A percentile compares a stretch with the other conserved stretches of the same genome.
phyloP scores from a whole-genome alignment of 169 alveolate species.

The Eimeria nieschulzi region DNA sequence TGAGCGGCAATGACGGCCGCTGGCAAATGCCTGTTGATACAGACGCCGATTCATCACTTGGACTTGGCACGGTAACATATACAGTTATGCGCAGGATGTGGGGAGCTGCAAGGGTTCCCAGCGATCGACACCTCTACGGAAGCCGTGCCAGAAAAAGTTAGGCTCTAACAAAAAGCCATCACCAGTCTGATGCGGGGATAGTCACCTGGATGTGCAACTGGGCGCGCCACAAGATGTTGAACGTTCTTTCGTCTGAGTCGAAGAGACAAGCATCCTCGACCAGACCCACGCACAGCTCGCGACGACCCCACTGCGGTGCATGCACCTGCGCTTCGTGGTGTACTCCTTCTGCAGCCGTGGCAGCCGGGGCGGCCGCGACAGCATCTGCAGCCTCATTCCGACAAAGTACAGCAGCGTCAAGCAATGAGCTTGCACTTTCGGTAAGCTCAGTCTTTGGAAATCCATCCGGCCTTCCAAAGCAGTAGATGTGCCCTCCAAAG shows the following conservation, averaged over 20 bases:
- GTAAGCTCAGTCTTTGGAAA: not conserved
- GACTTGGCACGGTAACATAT: not conserved
- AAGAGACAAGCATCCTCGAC: conserved; percentile 65
- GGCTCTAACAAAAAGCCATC: too few relatives aligned
- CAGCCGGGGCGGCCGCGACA: conserved; percentile 2
- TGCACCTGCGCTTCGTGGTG: not conserved
- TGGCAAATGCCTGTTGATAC: not conserved
- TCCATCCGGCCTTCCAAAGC: conserved; percentile 48
- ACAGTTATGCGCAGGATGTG: not conserved
- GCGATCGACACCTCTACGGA: too few relatives aligned
- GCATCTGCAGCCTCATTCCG: conserved; percentile 56
- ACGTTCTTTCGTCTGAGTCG: conserved; percentile 47
- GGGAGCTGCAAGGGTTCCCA: not conserved
- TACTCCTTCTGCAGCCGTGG: conserved; percentile 4
- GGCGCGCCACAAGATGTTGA: conserved; percentile 67
- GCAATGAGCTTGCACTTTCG: not conserved
- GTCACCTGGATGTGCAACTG: conserved; percentile 67
- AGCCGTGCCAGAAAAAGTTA: too few relatives aligned
- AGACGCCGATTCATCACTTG: not conserved
- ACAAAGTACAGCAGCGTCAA: conserved; percentile 25
- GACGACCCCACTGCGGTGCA: conserved; percentile 47
- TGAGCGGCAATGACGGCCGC: not conserved
- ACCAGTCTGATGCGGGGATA: not conserved
- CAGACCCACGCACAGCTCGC: conserved; percentile 40
- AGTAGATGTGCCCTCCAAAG: conserved; percentile 22